A percentile compares a stretch with the other conserved stretches of the same genome.
phyloP scores from a whole-genome alignment of 1,284 basidiomycete species.

The Lignosus rhinocerotis region DNA sequence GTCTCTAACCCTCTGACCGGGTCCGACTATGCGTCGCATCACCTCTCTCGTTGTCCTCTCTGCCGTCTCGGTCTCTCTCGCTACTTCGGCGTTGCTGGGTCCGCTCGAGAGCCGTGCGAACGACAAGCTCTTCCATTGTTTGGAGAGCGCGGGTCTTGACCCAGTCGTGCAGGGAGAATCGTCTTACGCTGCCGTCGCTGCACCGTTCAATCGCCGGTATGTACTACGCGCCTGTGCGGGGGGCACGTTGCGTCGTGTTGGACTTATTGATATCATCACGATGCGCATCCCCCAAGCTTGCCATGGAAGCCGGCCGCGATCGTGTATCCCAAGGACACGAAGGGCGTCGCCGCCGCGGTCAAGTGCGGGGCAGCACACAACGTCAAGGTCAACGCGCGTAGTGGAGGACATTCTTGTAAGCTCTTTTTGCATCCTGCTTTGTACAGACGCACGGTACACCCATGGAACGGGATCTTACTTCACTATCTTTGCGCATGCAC shows the following conservation, averaged over 20 bases:
- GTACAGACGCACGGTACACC: too few species aligned
- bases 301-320: neutral
- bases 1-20: neutral
- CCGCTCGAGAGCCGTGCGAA: neutral
- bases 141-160: constrained; percentile 4
- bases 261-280: neutral
- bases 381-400: constrained; percentile 12
- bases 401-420: constrained; percentile 13
- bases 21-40: neutral
- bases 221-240: neutral
- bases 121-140: constrained; percentile 1
- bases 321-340: neutral
- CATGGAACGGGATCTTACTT: too few species aligned
- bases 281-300: neutral
- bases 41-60: neutral
- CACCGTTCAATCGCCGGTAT: constrained; percentile 11
- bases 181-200: neutral
- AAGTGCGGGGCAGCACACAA: neutral
- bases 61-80: neutral
- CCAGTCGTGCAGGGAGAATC: constrained; percentile 5
- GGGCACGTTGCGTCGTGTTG: neutral
- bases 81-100: neutral
- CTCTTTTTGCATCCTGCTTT: neutral
- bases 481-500: too few species aligned
- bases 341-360: neutral